Base-by-base conservation (phyloP, 129 eudicot species). In the Arctium lappa region DNA sequence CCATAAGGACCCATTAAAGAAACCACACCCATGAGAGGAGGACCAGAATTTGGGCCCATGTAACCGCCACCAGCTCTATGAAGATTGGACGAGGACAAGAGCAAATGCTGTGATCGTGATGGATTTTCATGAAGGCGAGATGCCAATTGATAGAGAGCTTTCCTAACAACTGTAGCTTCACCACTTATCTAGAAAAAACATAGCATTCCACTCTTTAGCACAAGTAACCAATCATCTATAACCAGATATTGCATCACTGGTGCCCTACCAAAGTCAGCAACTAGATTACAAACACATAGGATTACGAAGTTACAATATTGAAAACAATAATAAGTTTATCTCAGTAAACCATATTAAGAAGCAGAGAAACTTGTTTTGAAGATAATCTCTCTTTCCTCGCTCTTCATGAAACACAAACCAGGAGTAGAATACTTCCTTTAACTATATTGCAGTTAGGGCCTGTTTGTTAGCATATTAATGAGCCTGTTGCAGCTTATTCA, bases 71-170 rank as follows among this genome's bases (percentile, higher is more conserved):
- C 85, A 18, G 94, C 87, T 68, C 87, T 85, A 79, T 90, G 85
- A 69, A 80, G 86, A 86, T 88, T 90, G 71, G 93, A 81, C 8
- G 94, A 83, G 80, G 92, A 90, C 87, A 93, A 56, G 22, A 94
- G 91, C 6, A 83, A 73, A 74, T 90, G 97, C 69, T 94, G 98
- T 34, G 98, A 85, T 48, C 95, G 83, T 16, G 98, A 94, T 27
- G 98, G 98, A 75, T 94, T 94, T 70, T 90, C 93, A 80, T 94
- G 98, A 71, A 94, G 94, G 33, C 95, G 93, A 77, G 85, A 63
- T 18, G 98, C 90, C 53, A 94, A 83, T 72, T 92, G 92, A 85
- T 82, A 90, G 29, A 94, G 85, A 37, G 97, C 98, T 60, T 94
- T 86, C 83, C 86, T 92, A 78, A 90, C 97, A 40, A 78, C 86